A percentile compares a stretch with the other conserved stretches of the same genome.
Evolutionary conservation across 2,329 filamentous ascomycete species (phyloP).

Genomic region (Purpureocillium takamizusanense): DNA sequence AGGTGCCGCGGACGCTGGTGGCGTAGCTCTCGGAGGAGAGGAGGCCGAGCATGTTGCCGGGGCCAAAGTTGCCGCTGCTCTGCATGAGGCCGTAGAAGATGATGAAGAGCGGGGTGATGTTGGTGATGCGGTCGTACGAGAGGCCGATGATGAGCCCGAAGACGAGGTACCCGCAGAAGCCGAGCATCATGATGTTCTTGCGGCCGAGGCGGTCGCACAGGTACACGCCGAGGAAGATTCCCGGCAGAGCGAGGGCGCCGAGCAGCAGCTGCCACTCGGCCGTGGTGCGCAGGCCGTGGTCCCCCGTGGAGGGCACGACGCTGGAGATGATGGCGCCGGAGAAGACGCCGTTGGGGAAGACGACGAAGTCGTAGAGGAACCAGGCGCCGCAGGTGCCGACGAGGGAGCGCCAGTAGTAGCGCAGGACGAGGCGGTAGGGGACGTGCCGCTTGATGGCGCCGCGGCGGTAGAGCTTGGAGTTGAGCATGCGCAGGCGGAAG

Average conservation of each 20-base stretch:
- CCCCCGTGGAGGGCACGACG: constrained; percentile 22
- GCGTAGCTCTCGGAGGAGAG: constrained; percentile 41
- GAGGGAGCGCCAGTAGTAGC: constrained; percentile 46
- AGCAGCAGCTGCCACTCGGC: constrained; percentile 40
- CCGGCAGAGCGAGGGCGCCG: constrained; percentile 33
- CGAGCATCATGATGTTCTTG: constrained; percentile 40
- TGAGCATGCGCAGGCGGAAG: constrained; percentile 44
- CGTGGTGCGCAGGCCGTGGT: constrained; percentile 27
- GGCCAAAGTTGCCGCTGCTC: constrained; percentile 38
- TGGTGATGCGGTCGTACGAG: constrained; percentile 35
- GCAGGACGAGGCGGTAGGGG: constrained; percentile 38
- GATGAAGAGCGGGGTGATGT: constrained; percentile 40
- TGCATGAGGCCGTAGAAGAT: constrained; percentile 44
- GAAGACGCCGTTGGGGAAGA: constrained; percentile 38
- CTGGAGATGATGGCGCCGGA: constrained; percentile 32
- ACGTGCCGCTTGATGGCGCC: constrained; percentile 43
- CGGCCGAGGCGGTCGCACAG: constrained; percentile 39
- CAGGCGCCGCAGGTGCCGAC: constrained; percentile 45
- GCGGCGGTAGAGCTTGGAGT: constrained; percentile 39
- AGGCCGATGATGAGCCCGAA: constrained; percentile 43
- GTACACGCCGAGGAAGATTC: constrained; percentile 38
- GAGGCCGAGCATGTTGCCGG: constrained; percentile 40
- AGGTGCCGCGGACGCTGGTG: constrained; percentile 41
- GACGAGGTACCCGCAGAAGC: constrained; percentile 39
- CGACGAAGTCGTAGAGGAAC: constrained; percentile 43